These are phyloP conservation scores for Beverwykella pulmonaria DNA, from an alignment of 495 filamentous ascomycete genomes.

Conservation along the genomic window DNA sequence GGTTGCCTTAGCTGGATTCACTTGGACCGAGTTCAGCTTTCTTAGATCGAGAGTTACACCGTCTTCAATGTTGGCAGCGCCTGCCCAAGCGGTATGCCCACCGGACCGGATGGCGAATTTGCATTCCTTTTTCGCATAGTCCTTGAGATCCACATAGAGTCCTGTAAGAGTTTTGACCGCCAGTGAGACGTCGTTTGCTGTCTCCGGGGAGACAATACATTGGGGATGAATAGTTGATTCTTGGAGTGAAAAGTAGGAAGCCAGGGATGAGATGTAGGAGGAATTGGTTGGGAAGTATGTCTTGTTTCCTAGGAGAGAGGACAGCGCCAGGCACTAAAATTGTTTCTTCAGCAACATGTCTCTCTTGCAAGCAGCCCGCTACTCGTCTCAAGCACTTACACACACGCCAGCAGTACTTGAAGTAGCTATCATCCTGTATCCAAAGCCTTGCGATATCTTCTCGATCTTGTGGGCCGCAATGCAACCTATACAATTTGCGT, in stretches of 20 bases:
- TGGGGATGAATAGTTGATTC: not conserved
- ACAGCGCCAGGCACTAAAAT: not conserved
- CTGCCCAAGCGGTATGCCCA: conserved; percentile 51
- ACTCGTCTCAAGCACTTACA: not conserved
- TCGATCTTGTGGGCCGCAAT: too few species aligned
- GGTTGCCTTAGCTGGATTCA: not conserved
- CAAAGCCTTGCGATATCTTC: too few species aligned
- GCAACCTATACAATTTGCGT: too few species aligned
- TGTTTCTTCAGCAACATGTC: too few species aligned
- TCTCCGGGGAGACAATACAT: conserved; percentile 8
- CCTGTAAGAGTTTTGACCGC: conserved; percentile 32
- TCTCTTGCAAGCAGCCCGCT: not conserved
- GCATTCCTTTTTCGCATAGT: too few species aligned
- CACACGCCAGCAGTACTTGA: too few species aligned
- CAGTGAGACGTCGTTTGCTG: conserved; percentile 24
- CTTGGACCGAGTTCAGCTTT: not conserved
- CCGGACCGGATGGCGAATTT: conserved; percentile 55
- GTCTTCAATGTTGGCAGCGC: conserved; percentile 44
- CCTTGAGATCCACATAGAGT: conserved; percentile 30
- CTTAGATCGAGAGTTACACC: conserved; percentile 54
- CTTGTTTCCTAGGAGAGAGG: not conserved
- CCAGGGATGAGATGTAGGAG: not conserved
- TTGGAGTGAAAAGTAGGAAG: conserved; percentile 2
- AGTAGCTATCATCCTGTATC: too few species aligned
- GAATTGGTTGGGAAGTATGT: not conserved